These are phyloP conservation scores for Silene latifolia DNA, from an alignment of 148 eudicot genomes.

Conservation along the genomic window DNA sequence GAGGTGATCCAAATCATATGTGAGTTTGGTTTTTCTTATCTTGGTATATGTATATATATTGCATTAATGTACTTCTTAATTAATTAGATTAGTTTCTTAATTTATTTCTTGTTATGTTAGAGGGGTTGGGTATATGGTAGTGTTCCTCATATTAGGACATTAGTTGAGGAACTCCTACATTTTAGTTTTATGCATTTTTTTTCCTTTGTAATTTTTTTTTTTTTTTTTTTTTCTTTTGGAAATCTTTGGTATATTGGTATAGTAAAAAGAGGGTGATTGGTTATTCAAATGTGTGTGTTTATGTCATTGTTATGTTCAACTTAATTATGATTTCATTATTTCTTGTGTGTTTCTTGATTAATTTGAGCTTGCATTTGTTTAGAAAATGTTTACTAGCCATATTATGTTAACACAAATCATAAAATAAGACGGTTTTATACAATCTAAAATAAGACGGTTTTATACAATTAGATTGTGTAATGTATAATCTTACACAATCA, in stretches of 20 bases:
- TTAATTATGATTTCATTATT: conserved; percentile 1
- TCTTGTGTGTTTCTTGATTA: background rate
- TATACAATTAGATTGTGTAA: too few relatives aligned
- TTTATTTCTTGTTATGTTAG: conserved; percentile 16
- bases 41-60: conserved; percentile 27
- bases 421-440: too few relatives aligned
- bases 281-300: conserved; percentile 25
- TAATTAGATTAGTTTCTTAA: conserved; percentile 17
- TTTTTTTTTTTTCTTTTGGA: conserved; percentile 7
- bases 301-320: background rate
- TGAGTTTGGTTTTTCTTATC: conserved; percentile 16
- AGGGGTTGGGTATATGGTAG: conserved; percentile 28
- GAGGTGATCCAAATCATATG: conserved; percentile 13
- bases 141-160: conserved; percentile 23
- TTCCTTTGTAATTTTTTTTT: conserved; percentile 1
- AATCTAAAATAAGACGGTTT: too few relatives aligned
- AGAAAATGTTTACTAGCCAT: background rate
- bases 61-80: conserved; percentile 10
- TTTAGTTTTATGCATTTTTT: conserved; percentile 3
- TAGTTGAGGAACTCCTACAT: conserved; percentile 30
- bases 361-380: background rate
- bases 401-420: background rate
- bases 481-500: too few relatives aligned
- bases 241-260: conserved; percentile 36
- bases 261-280: conserved; percentile 32